Conservation (phyloP, 768 basidiomycete species). For the Xerocomus brunneocitrinus region DNA sequence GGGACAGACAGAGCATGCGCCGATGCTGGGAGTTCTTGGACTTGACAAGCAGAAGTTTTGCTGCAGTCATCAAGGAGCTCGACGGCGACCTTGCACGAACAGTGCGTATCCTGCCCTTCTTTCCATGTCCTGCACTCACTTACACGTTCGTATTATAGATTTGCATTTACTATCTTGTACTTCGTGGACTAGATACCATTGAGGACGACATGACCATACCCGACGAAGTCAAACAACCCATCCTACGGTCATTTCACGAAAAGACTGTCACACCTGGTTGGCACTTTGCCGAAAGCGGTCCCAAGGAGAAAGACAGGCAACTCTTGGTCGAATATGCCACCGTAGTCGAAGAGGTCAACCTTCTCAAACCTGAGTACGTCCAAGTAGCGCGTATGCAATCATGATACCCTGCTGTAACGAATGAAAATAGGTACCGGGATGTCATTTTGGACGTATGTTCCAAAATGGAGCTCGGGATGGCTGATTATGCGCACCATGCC, state of each 20-base stretch:
- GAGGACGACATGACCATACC: constrained; percentile 98
- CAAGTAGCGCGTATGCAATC: too few relatives aligned
- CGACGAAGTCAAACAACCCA: constrained; percentile 78
- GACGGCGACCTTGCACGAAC: constrained; percentile 92
- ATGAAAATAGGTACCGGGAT: constrained; percentile 52
- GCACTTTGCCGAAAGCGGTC: constrained; percentile 78
- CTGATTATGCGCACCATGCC: constrained; percentile 86
- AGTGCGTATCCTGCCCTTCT: constrained; percentile 45
- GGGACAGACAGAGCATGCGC: constrained; percentile 82
- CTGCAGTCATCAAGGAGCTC: constrained; percentile 91
- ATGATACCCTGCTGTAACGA: constrained; percentile 1
- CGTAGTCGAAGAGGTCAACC: constrained; percentile 76
- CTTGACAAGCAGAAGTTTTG: constrained; percentile 82
- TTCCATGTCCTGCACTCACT: neutral
- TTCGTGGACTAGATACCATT: constrained; percentile 93
- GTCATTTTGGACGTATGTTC: constrained; percentile 78
- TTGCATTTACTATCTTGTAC: constrained; percentile 90
- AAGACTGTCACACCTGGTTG: constrained; percentile 80
- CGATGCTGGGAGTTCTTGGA: constrained; percentile 90
- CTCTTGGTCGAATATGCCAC: constrained; percentile 79
- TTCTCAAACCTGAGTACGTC: constrained; percentile 55
- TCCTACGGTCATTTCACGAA: constrained; percentile 79
- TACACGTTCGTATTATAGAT: constrained; percentile 48
- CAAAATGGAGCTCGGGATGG: constrained; percentile 95
- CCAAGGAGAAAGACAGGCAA: constrained; percentile 82